Conservation (phyloP, 129 eudicot species). For the Centrapalus pauciflorus region DNA sequence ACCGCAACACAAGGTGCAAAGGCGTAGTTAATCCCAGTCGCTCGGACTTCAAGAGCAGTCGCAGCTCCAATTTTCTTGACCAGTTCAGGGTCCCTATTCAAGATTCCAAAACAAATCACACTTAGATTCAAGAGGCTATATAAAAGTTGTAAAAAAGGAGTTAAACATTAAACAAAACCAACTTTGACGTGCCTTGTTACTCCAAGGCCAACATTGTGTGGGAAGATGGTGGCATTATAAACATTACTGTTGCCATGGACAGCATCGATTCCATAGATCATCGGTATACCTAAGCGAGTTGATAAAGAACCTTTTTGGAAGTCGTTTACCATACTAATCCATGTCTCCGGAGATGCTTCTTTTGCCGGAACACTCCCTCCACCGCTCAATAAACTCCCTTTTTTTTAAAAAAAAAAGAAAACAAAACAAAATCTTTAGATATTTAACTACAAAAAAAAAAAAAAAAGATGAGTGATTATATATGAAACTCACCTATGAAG, state of each 20-base stretch:
- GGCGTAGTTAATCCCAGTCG: slow-evolving; percentile 69
- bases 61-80: slow-evolving; percentile 78
- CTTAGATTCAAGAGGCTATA: not conserved
- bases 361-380: slow-evolving; percentile 58
- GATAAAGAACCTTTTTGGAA: slow-evolving; percentile 49
- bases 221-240: slow-evolving; percentile 53
- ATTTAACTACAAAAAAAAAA: not conserved
- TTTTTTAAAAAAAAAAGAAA: not conserved
- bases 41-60: slow-evolving; percentile 79
- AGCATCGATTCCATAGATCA: slow-evolving; percentile 65
- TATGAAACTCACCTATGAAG: slow-evolving; percentile 35
- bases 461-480: not conserved
- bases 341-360: slow-evolving; percentile 45
- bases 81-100: slow-evolving; percentile 57
- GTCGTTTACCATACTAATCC: slow-evolving; percentile 57
- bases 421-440: not conserved
- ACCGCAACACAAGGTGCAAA: slow-evolving; percentile 91
- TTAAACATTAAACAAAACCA: not conserved
- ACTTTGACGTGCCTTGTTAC: slow-evolving; percentile 13
- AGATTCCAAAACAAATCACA: not conserved
- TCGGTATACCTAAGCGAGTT: slow-evolving; percentile 54
- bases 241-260: slow-evolving; percentile 56
- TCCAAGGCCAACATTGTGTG: slow-evolving; percentile 62
- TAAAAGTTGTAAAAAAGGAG: not conserved
- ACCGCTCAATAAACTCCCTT: slow-evolving; percentile 62